phyloP scores from a whole-genome alignment of 2,329 filamentous ascomycete genomes.

The Fusarium acutatum region DNA sequence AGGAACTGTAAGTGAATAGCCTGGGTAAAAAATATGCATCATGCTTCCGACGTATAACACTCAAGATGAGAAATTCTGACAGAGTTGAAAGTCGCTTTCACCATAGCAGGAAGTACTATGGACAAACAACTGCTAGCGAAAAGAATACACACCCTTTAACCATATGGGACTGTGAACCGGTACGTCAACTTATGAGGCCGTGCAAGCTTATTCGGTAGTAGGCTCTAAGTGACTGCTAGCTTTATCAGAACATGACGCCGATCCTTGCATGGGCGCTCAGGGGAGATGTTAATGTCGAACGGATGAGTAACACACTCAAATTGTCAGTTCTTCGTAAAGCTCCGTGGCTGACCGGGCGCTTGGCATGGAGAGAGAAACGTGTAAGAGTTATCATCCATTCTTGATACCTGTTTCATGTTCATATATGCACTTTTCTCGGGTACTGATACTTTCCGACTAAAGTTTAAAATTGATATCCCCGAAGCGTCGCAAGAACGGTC shows the following conservation, averaged over 20 bases:
- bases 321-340: not conserved
- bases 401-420: not conserved
- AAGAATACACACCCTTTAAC: not conserved
- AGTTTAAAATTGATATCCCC: not conserved
- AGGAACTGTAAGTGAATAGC: not conserved
- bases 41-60: rapidly evolving
- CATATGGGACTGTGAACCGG: not conserved
- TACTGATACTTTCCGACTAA: not conserved
- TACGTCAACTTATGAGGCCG: not conserved
- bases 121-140: not conserved
- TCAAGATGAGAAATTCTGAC: not conserved
- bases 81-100: not conserved
- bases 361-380: not conserved
- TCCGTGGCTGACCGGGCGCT: not conserved
- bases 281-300: not conserved
- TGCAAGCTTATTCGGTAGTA: rapidly evolving
- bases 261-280: not conserved
- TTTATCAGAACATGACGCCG: not conserved
- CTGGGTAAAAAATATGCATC: not conserved
- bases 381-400: rapidly evolving
- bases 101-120: not conserved
- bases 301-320: not conserved
- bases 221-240: not conserved
- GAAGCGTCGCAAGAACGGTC: not conserved
- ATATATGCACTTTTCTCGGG: rapidly evolving